Evolutionary conservation across 2,329 filamentous ascomycete genomes (phyloP), one percentile per base, ranked within the genome.

Genomic region (Cytospora mali): DNA sequence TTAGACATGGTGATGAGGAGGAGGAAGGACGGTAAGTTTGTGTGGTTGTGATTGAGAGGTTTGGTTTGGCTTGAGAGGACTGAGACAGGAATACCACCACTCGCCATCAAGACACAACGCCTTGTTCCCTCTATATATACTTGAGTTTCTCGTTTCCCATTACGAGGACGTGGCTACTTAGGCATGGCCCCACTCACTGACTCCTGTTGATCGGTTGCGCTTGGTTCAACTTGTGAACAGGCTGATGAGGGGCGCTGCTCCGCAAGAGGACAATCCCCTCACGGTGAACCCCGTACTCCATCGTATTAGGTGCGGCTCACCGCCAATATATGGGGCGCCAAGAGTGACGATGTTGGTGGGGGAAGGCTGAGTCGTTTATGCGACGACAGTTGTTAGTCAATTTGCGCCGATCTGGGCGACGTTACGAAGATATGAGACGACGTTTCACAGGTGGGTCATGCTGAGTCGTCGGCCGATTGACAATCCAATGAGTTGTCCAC

Each of bases 221-320:
- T n/a, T 23, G 21, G 42, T 46, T n/a, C 42, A 46, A 10, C 42
- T 46, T 21, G 42, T 46, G 42, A 23, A 10, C 42, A 46, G n/a
- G 42, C 42, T 46, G 42, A 46, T 60, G 50, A 60, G 58, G 58
- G 58, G 50, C 33, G 7, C 48, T 25, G 35, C 23, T 48, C 53
- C 28, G 50, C 28, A 29, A 35, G 50, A 23, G 35, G 58, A 54
- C 58, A 54, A 60, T 60, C 25, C 35, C 33, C 48, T 21, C 39
- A 39, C 58, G 58, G 58, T 60, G 58, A 60, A 51, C 58, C 42
- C 33, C 51, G 58, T 7, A 33, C 35, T 29, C 58, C 58, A 60
- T 50, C 35, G 27, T 48, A 60, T 60, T 54, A 60, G 58, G 50
- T 60, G 50, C 58, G 58, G 50, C 50, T 60, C 58, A 60, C 58